These are phyloP conservation scores for Aurifilum marmelostoma DNA, from an alignment of 2,329 filamentous ascomycete species.

Conservation along the genomic window DNA sequence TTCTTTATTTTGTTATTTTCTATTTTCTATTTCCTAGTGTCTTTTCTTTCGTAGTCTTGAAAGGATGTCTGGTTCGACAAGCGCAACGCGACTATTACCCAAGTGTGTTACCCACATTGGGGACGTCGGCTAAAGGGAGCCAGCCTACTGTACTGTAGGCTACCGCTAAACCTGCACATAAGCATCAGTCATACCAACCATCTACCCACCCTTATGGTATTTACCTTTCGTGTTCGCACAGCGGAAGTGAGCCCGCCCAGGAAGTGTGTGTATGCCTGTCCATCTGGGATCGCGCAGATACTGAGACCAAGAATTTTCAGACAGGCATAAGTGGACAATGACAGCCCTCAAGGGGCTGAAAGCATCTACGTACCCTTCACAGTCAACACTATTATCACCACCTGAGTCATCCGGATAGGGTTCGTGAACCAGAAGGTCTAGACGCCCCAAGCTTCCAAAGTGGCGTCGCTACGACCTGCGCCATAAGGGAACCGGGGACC, in stretches of 20 bases:
- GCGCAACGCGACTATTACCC: not conserved
- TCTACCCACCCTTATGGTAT: not conserved
- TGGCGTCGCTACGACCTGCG: not conserved
- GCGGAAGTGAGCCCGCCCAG: conserved; percentile 12
- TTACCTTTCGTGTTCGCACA: not conserved
- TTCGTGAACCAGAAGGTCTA: not conserved
- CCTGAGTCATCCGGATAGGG: not conserved
- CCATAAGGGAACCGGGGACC: not conserved
- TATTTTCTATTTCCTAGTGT: not conserved
- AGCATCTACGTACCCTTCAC: too few relatives aligned
- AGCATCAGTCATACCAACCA: not conserved
- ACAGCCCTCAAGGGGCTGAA: not conserved
- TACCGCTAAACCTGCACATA: not conserved
- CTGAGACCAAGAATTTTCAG: not conserved
- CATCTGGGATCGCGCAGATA: conserved; percentile 31
- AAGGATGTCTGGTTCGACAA: not conserved
- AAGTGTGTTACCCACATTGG: conserved; percentile 3
- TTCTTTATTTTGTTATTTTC: not conserved
- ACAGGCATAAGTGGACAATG: not conserved
- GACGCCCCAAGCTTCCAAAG: not conserved
- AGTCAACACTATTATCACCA: not conserved
- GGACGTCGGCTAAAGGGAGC: not conserved
- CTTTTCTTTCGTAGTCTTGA: not conserved
- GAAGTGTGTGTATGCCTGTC: conserved; percentile 21
- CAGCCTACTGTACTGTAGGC: not conserved